These are phyloP conservation scores for Torrubiella hemipterigena DNA, from an alignment of 2,329 filamentous ascomycete species.

Conservation along the genomic window DNA sequence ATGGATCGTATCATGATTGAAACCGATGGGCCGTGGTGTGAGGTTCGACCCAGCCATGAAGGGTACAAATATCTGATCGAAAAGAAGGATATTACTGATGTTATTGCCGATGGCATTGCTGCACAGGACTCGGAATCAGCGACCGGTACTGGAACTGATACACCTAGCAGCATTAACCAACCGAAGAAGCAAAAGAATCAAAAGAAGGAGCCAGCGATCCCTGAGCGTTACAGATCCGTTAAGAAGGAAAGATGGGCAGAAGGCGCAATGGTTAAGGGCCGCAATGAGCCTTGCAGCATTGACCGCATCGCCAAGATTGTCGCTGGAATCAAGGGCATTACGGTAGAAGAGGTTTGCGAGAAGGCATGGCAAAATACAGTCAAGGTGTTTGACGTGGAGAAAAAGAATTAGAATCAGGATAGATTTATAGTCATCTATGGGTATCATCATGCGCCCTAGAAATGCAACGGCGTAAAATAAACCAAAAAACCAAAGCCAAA, in stretches of 20 bases:
- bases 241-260: slow-evolving; percentile 95
- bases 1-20: slow-evolving; percentile 81
- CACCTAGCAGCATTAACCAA: slow-evolving; percentile 18
- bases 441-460: slow-evolving; percentile 7
- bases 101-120: too few relatives aligned
- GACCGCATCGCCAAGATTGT: slow-evolving; percentile 79
- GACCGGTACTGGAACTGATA: slow-evolving; percentile 6
- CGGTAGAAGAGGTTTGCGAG: slow-evolving; percentile 74
- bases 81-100: slow-evolving; percentile 18
- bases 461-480: slow-evolving; percentile 1
- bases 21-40: slow-evolving; percentile 96
- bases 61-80: slow-evolving; percentile 58
- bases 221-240: slow-evolving; percentile 64
- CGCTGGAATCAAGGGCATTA: slow-evolving; percentile 70
- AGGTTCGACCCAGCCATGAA: slow-evolving; percentile 81
- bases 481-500: slow-evolving; percentile 1
- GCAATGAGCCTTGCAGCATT: slow-evolving; percentile 87
- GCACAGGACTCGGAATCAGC: slow-evolving; percentile 7
- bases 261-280: slow-evolving; percentile 82
- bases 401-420: slow-evolving; percentile 16
- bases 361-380: slow-evolving; percentile 75
- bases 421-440: slow-evolving; percentile 10
- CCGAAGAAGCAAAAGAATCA: slow-evolving; percentile 30
- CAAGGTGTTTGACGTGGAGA: slow-evolving; percentile 63
- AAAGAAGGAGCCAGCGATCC: slow-evolving; percentile 53